phyloP scores from a whole-genome alignment of 2,329 filamentous ascomycete genomes.

The Alternaria ethzedia region DNA sequence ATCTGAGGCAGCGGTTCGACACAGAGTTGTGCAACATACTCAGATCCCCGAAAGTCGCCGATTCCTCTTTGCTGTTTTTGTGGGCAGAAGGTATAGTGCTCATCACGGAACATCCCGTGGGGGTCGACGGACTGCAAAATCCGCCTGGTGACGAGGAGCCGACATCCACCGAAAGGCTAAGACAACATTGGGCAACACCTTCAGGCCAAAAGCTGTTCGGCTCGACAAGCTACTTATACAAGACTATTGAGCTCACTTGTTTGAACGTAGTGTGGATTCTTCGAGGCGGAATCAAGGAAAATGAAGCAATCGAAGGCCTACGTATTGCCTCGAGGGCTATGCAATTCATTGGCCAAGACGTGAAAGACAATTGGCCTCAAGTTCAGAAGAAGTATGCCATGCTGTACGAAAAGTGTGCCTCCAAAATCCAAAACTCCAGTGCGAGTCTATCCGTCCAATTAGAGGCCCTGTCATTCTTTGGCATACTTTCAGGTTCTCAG shows the following conservation, averaged over 20 bases:
- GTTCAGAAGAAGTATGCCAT: constrained; percentile 24
- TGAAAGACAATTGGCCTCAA: constrained; percentile 30
- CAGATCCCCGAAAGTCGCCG: constrained; percentile 24
- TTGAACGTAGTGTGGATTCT: constrained; percentile 40
- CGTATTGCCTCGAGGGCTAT: constrained; percentile 41
- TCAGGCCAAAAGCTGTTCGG: constrained; percentile 43
- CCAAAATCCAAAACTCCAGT: constrained; percentile 31
- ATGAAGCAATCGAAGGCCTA: constrained; percentile 39
- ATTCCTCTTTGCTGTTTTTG: constrained; percentile 37
- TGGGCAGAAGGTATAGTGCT: constrained; percentile 45
- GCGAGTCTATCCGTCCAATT: constrained; percentile 34
- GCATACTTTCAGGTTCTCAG: constrained; percentile 28
- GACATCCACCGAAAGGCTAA: neutral
- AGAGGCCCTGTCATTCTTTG: constrained; percentile 39
- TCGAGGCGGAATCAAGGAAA: constrained; percentile 33
- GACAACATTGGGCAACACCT: constrained; percentile 36
- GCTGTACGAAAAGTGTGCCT: constrained; percentile 34
- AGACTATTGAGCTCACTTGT: constrained; percentile 40
- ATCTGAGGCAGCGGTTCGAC: constrained; percentile 33
- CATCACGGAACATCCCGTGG: constrained; percentile 30
- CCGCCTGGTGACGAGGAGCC: constrained; percentile 5
- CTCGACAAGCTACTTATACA: constrained; percentile 27
- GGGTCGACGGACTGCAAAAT: neutral
- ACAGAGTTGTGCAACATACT: constrained; percentile 36
- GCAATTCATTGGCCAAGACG: constrained; percentile 27